These are phyloP conservation scores for Galeopsis tetrahit DNA, from an alignment of 257 asterid genomes.

Conservation along the genomic window DNA sequence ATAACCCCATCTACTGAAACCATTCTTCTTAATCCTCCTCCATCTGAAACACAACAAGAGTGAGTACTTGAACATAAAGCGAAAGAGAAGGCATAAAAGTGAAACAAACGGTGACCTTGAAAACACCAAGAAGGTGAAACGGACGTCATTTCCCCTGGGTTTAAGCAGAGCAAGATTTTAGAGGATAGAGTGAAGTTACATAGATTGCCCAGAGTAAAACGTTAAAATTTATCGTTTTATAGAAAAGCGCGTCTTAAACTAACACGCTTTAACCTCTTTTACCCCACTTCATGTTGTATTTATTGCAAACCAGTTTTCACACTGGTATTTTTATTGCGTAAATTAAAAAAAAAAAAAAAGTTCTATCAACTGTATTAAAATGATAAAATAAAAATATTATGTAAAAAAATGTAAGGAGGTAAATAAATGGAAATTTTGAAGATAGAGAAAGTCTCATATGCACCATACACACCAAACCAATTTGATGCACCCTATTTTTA, in stretches of 20 bases:
- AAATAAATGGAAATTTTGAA: no score
- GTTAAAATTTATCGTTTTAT: neutral
- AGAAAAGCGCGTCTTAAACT: neutral
- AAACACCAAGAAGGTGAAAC: conserved; percentile 51
- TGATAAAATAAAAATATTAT: no score
- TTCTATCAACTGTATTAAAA: no score
- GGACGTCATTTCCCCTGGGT: conserved; percentile 45
- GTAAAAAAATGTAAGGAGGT: no score
- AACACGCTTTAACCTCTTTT: neutral
- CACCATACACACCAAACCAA: no score
- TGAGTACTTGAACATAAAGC: neutral
- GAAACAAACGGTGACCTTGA: conserved; percentile 42
- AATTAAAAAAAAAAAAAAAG: no score
- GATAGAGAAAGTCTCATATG: no score
- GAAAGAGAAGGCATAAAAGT: neutral
- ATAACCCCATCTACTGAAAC: conserved; percentile 38
- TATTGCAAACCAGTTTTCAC: no score
- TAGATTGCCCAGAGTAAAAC: neutral
- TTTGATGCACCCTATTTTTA: no score
- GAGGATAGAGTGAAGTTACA: conserved; percentile 29
- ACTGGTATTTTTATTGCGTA: no score
- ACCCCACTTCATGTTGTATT: no score
- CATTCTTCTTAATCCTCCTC: conserved; percentile 47
- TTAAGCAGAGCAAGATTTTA: conserved; percentile 28
- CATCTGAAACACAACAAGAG: conserved; percentile 38